These are phyloP conservation scores for Plasmodium adleri DNA, from an alignment of 169 alveolate species.

Conservation along the genomic window DNA sequence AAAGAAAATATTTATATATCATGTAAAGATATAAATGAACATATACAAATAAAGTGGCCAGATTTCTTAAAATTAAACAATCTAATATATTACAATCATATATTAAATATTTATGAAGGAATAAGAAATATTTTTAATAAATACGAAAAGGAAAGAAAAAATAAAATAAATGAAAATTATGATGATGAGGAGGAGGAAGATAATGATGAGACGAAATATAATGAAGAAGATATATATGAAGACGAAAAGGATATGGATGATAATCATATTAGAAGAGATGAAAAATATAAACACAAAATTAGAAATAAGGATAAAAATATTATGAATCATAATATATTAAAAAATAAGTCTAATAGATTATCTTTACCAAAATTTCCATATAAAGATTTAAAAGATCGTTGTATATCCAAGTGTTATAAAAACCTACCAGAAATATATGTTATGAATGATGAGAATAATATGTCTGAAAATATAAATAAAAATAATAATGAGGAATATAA, in stretches of 20 bases:
- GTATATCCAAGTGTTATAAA: conserved; percentile 27
- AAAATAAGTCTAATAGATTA: background rate
- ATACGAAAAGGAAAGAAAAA: conserved; percentile 17
- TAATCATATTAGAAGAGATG: background rate
- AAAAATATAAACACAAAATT: background rate
- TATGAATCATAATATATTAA: background rate
- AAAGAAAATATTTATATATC: background rate
- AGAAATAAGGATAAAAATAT: too few species aligned
- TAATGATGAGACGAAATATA: too few species aligned
- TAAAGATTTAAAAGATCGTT: conserved; percentile 31
- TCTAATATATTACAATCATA: conserved; percentile 33
- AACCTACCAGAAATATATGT: conserved; percentile 20
- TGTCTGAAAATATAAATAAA: background rate
- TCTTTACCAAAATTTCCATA: conserved; percentile 45
- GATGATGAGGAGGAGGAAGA: background rate
- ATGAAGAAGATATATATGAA: too few species aligned
- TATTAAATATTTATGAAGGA: conserved; percentile 43
- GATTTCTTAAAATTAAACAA: conserved; percentile 31
- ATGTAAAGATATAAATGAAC: conserved; percentile 7
- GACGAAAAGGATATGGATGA: background rate
- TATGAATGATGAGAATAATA: background rate
- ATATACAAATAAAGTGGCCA: conserved; percentile 26
- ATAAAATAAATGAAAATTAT: conserved; percentile 9
- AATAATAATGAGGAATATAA: background rate
- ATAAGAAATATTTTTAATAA: conserved; percentile 26